These are phyloP conservation scores for Trichoderma sp. DNA, from an alignment of 2,329 filamentous ascomycete species.

Conservation along the genomic window DNA sequence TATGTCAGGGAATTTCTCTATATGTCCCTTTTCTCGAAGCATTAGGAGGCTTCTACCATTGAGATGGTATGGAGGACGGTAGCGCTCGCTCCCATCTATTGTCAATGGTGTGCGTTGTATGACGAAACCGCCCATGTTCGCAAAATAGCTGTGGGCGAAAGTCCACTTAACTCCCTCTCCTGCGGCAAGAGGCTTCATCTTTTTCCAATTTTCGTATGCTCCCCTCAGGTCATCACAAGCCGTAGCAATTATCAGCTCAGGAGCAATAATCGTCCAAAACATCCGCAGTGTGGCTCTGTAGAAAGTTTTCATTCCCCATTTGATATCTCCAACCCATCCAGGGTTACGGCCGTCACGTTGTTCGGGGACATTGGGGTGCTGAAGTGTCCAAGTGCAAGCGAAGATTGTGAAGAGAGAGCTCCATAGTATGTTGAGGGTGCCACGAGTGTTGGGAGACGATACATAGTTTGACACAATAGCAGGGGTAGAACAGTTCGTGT, in stretches of 20 bases:
- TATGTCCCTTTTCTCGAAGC: neutral
- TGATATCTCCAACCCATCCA: neutral
- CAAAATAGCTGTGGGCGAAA: neutral
- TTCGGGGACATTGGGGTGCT: neutral
- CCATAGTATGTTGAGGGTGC: neutral
- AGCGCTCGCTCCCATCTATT: rapidly evolving
- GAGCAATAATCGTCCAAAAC: neutral
- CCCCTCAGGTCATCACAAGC: neutral
- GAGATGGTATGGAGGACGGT: neutral
- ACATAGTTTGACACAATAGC: neutral
- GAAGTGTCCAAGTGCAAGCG: neutral
- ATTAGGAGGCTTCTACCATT: rapidly evolving
- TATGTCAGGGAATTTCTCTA: neutral
- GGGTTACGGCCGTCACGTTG: neutral
- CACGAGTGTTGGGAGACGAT: neutral
- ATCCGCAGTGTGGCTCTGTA: neutral
- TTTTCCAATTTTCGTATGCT: rapidly evolving
- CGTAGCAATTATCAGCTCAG: neutral
- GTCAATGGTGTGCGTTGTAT: neutral
- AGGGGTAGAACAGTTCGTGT: neutral
- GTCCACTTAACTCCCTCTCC: neutral
- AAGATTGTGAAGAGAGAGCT: neutral
- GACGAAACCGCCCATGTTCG: neutral
- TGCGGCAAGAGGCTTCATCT: neutral
- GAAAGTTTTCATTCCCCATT: neutral